These are phyloP conservation scores for Pisolithus marmoratus DNA, from an alignment of 768 basidiomycete species.

Conservation along the genomic window DNA sequence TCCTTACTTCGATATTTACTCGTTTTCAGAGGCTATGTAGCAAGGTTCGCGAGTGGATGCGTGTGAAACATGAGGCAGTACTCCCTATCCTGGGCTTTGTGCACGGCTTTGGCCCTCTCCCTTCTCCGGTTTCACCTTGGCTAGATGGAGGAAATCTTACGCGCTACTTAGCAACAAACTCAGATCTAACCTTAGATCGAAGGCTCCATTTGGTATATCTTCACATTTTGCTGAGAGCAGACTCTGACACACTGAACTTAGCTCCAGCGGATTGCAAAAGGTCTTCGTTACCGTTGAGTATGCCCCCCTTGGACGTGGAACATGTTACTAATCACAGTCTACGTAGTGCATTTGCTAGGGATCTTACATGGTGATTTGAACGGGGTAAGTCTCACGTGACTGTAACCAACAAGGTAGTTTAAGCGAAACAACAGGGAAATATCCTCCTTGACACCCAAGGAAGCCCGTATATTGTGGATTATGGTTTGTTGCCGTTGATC, in stretches of 20 bases:
- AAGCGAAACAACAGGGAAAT: conserved; percentile 23
- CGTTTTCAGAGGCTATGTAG: conserved; percentile 7
- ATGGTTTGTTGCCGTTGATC: conserved; percentile 29
- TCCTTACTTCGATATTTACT: not conserved
- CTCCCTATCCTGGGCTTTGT: conserved; percentile 14
- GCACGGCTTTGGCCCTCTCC: conserved; percentile 20
- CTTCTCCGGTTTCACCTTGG: conserved; percentile 32
- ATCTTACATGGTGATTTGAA: conserved; percentile 44
- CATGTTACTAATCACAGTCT: not conserved
- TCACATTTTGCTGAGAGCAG: no score
- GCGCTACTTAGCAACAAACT: conserved; percentile 15
- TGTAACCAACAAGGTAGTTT: not conserved
- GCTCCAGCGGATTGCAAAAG: conserved; percentile 8
- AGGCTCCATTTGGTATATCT: conserved; percentile 15
- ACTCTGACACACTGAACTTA: not conserved
- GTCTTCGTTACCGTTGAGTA: conserved; percentile 15
- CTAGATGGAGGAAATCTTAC: conserved; percentile 24
- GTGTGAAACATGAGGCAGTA: conserved; percentile 22
- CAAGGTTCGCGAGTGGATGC: conserved; percentile 21
- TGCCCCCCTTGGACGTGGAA: not conserved
- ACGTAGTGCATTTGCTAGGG: conserved; percentile 9
- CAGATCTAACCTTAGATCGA: conserved; percentile 1
- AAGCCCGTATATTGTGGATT: conserved; percentile 31
- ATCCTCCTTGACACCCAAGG: conserved; percentile 28
- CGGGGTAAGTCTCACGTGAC: conserved; percentile 24